Evolutionary conservation across 1,139 yeast genomes (phyloP).

Genomic region (Sugiyamaella novakii): DNA sequence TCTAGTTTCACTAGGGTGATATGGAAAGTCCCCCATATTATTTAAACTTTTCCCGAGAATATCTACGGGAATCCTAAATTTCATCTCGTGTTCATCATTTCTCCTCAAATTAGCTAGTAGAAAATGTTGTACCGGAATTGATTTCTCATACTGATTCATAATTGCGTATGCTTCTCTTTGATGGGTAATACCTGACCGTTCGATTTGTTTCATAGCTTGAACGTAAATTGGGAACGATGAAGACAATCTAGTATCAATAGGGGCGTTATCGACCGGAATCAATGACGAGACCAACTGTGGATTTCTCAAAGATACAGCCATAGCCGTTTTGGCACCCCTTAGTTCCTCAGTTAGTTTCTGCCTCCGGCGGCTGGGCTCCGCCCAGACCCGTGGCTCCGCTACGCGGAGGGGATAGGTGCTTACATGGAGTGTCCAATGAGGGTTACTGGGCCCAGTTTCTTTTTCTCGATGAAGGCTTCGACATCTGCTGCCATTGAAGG

Average conservation of each 20-base stretch:
- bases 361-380: constrained; percentile 4
- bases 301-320: constrained; percentile 76
- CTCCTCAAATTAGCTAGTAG: constrained; percentile 68
- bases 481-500: constrained; percentile 85
- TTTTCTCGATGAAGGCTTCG: constrained; percentile 60
- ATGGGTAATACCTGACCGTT: constrained; percentile 47
- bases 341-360: not conserved
- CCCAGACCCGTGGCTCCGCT: too few relatives aligned
- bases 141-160: constrained; percentile 63
- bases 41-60: constrained; percentile 65
- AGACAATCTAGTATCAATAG: constrained; percentile 63
- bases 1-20: constrained; percentile 53
- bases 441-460: constrained; percentile 56
- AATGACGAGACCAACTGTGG: constrained; percentile 66
- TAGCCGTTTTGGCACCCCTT: constrained; percentile 85
- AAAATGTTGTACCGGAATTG: constrained; percentile 70
- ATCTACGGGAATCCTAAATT: constrained; percentile 67
- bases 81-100: constrained; percentile 35
- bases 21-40: constrained; percentile 78
- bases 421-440: constrained; percentile 89
- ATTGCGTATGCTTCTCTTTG: constrained; percentile 70
- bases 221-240: constrained; percentile 70
- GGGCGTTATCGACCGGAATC: constrained; percentile 88
- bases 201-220: constrained; percentile 57
- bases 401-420: constrained; percentile 7